Percentiles rank a stretch among this genome's conserved stretches.
phyloP scores from a whole-genome alignment of 2,329 filamentous ascomycete genomes.

The Xylariales sp. region DNA sequence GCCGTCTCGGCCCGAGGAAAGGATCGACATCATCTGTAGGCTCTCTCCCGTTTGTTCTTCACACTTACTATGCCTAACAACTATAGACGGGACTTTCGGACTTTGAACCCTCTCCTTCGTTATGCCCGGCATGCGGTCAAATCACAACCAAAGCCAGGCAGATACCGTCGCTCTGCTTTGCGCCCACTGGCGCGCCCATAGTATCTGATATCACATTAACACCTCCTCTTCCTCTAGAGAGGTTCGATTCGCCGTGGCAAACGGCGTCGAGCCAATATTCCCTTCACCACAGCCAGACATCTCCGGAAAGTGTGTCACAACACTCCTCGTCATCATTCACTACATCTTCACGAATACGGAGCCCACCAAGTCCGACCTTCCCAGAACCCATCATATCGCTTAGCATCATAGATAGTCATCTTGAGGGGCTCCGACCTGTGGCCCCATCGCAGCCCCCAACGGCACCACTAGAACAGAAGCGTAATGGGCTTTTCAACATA shows the following conservation, averaged over 20 bases:
- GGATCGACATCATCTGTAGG: conserved; percentile 12
- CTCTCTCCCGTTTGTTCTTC: background rate
- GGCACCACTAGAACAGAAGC: conserved; percentile 11
- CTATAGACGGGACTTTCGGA: conserved; percentile 19
- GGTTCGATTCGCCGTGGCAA: conserved; percentile 1
- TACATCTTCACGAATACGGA: conserved; percentile 14
- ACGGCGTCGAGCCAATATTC: conserved; percentile 6
- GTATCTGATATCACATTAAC: conserved; percentile 13
- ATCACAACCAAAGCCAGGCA: conserved; percentile 32
- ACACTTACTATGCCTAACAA: background rate
- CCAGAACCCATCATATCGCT: conserved; percentile 18
- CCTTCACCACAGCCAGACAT: background rate
- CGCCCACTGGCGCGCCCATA: conserved; percentile 12
- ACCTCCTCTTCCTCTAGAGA: conserved; percentile 17
- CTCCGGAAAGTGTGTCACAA: conserved; percentile 4
- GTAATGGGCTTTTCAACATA: conserved; percentile 16
- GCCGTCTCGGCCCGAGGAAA: conserved; percentile 9
- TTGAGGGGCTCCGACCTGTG: conserved; percentile 1
- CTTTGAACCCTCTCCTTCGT: conserved; percentile 40
- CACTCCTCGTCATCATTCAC: conserved; percentile 6
- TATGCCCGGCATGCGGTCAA: conserved; percentile 38
- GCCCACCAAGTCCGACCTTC: conserved; percentile 12
- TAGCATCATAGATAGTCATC: conserved; percentile 17
- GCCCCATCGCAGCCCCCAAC: conserved; percentile 4
- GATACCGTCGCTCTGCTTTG: conserved; percentile 23